Percentiles rank a stretch among this genome's conserved stretches.
Evolutionary conservation across 345 rosid species (phyloP).

Genomic region (Gynandropsis gynandra): DNA sequence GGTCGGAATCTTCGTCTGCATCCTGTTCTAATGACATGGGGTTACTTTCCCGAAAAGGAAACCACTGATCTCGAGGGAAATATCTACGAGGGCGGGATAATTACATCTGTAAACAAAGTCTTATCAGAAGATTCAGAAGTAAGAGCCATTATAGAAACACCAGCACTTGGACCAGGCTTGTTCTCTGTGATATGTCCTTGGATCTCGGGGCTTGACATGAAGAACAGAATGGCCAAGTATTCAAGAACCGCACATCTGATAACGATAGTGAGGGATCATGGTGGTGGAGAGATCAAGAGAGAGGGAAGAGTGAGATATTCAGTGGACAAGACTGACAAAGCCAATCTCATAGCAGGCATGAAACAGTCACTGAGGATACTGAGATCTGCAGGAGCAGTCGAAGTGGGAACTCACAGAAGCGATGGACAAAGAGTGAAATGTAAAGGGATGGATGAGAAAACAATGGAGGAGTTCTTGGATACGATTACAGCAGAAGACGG

Average conservation of each 20-base stretch:
- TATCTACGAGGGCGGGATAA: conserved; percentile 56
- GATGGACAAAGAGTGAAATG: conserved; percentile 55
- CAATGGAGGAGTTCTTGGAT: conserved; percentile 44
- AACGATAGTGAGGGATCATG: conserved; percentile 38
- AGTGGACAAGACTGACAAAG: conserved; percentile 30
- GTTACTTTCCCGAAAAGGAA: conserved; percentile 47
- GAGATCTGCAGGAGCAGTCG: conserved; percentile 64
- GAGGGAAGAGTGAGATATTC: conserved; percentile 42
- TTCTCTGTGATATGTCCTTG: conserved; percentile 44
- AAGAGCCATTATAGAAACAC: conserved; percentile 53
- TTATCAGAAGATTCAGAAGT: conserved; percentile 17
- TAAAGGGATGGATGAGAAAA: conserved; percentile 28
- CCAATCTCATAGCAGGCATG: conserved; percentile 38
- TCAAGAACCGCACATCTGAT: conserved; percentile 49
- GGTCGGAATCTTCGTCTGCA: conserved; percentile 61
- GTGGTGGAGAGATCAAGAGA: conserved; percentile 36
- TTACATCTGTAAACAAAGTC: conserved; percentile 38
- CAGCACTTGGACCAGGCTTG: conserved; percentile 41
- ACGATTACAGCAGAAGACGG: conserved; percentile 35
- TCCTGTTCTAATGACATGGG: conserved; percentile 59
- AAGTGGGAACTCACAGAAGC: conserved; percentile 52
- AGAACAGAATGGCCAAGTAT: conserved; percentile 43
- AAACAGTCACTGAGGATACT: conserved; percentile 44
- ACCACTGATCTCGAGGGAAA: conserved; percentile 31
- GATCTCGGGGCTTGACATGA: conserved; percentile 51